Conservation (phyloP, 2,329 filamentous ascomycete genomes). For the Diaporthe velutina region DNA sequence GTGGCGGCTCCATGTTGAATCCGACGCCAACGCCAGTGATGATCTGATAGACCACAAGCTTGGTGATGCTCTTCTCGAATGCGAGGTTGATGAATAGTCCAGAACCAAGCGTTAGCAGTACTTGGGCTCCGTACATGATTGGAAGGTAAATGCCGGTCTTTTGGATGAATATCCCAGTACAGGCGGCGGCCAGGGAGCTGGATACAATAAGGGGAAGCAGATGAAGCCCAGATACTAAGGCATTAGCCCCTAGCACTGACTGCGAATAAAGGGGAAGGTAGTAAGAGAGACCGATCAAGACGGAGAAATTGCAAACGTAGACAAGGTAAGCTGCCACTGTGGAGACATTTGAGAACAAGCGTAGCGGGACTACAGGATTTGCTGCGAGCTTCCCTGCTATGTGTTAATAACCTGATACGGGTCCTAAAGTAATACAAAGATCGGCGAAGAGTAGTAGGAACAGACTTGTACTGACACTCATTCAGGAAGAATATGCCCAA, state of each 20-base stretch:
- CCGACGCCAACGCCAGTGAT: conserved; percentile 73
- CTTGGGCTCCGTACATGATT: conserved; percentile 70
- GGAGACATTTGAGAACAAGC: conserved; percentile 75
- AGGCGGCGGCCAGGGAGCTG: conserved; percentile 73
- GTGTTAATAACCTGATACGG: neutral
- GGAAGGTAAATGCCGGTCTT: conserved; percentile 76
- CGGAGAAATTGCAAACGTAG: conserved; percentile 80
- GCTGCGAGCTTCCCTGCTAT: conserved; percentile 68
- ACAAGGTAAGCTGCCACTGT: conserved; percentile 76
- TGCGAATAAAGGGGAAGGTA: conserved; percentile 91
- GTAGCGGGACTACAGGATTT: conserved; percentile 83
- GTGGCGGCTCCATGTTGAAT: conserved; percentile 76
- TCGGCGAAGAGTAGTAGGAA: too few species aligned
- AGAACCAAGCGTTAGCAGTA: conserved; percentile 73
- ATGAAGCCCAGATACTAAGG: conserved; percentile 81
- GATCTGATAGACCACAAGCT: conserved; percentile 72
- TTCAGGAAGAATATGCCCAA: conserved; percentile 77
- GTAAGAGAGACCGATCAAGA: conserved; percentile 78
- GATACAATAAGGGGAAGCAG: conserved; percentile 78
- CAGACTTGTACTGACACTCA: conserved; percentile 62
- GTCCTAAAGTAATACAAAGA: neutral
- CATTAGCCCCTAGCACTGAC: conserved; percentile 75
- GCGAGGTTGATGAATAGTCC: conserved; percentile 75
- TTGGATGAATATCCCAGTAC: conserved; percentile 68
- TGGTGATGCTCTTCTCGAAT: conserved; percentile 65